These are phyloP conservation scores for Amauroascus niger DNA, from an alignment of 2,329 filamentous ascomycete genomes.

Conservation along the genomic window DNA sequence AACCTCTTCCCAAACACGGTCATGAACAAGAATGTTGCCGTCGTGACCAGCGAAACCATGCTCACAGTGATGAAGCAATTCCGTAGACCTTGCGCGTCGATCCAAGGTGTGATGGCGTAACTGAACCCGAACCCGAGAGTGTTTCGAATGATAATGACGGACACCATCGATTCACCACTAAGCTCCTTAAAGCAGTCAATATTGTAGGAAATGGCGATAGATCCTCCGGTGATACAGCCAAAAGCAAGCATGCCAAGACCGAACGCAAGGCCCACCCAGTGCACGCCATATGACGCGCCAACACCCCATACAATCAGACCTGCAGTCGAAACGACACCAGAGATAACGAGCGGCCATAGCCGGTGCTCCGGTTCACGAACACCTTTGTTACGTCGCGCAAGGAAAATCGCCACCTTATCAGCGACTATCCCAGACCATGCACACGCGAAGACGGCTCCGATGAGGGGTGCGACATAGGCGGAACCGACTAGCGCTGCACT, in stretches of 20 bases:
- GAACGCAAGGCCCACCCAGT: conserved; percentile 25
- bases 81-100: conserved; percentile 25
- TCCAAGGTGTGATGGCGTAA: conserved; percentile 32
- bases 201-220: conserved; percentile 22
- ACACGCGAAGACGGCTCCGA: conserved; percentile 19
- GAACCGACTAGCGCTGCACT: conserved; percentile 22
- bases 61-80: conserved; percentile 29
- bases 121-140: conserved; percentile 28
- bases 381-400: conserved; percentile 37
- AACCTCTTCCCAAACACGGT: conserved; percentile 25
- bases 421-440: conserved; percentile 11
- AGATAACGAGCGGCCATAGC: conserved; percentile 25
- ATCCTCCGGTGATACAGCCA: conserved; percentile 19
- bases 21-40: conserved; percentile 25
- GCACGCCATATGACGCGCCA: conserved; percentile 23
- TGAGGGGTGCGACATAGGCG: conserved; percentile 22
- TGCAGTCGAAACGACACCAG: conserved; percentile 21
- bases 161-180: conserved; percentile 24
- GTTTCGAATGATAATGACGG: conserved; percentile 34
- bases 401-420: conserved; percentile 24
- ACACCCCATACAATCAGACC: conserved; percentile 25
- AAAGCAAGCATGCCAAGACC: conserved; percentile 25
- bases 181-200: conserved; percentile 26
- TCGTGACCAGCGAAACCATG: conserved; percentile 25
- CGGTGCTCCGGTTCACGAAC: conserved; percentile 32